Conservation (phyloP, 2,329 filamentous ascomycete species). For the Colletotrichum aenigma region DNA sequence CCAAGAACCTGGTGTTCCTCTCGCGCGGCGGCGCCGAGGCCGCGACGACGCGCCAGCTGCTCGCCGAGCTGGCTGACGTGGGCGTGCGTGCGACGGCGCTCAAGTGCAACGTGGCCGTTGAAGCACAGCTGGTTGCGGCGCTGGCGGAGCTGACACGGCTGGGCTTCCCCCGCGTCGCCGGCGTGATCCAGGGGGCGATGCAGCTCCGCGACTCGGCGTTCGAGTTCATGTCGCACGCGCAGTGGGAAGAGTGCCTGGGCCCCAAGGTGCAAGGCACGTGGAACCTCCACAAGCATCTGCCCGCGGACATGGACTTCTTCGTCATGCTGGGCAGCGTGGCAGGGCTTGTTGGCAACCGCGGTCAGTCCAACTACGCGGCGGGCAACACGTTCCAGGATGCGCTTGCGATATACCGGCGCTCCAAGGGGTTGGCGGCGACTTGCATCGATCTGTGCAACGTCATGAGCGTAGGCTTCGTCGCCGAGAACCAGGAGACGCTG, state of each 20-base stretch:
- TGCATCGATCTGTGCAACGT: constrained; percentile 13
- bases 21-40: constrained; percentile 27
- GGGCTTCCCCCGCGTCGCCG: constrained; percentile 28
- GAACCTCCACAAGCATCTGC: constrained; percentile 39
- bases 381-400: constrained; percentile 33
- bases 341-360: constrained; percentile 30
- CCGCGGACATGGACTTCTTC: constrained; percentile 36
- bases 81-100: constrained; percentile 21
- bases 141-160: constrained; percentile 32
- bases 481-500: neutral
- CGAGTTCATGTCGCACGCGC: constrained; percentile 48
- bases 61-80: constrained; percentile 24
- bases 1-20: constrained; percentile 31
- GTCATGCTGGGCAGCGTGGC: constrained; percentile 34
- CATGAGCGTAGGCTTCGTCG: neutral
- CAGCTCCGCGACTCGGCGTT: constrained; percentile 46
- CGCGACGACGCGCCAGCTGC: constrained; percentile 12
- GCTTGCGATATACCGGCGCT: constrained; percentile 15
- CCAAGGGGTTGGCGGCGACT: neutral
- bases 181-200: neutral
- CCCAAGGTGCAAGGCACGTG: constrained; percentile 47
- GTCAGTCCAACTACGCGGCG: constrained; percentile 38
- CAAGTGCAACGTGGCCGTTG: constrained; percentile 33
- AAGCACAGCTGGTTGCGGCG: constrained; percentile 32
- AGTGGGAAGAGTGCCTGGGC: constrained; percentile 45